A percentile compares a stretch with the other conserved stretches of the same genome.
phyloP scores from a whole-genome alignment of 495 filamentous ascomycete genomes.

The Penicillium coffeae region DNA sequence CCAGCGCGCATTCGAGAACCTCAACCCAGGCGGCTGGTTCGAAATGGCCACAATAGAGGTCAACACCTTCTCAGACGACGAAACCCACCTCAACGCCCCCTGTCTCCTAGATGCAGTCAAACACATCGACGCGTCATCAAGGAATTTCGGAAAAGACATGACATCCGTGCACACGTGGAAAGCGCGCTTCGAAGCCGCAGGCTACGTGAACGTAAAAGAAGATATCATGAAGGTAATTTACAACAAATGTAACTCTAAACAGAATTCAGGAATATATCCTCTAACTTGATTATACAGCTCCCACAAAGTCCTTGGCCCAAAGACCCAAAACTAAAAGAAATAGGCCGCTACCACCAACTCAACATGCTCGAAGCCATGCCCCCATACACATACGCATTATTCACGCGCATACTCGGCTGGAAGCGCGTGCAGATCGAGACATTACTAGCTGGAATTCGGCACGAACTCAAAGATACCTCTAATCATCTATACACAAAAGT shows the following conservation, averaged over 20 bases:
- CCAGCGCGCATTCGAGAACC: slow-evolving; percentile 40
- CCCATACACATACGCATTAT: slow-evolving; percentile 48
- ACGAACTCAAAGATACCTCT: slow-evolving; percentile 47
- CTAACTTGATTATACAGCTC: slow-evolving; percentile 17
- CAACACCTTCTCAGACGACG: slow-evolving; percentile 51
- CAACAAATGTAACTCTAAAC: not conserved
- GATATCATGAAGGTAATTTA: slow-evolving; percentile 37
- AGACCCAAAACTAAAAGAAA: slow-evolving; percentile 47
- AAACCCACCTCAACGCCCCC: slow-evolving; percentile 37
- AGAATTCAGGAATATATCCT: not conserved
- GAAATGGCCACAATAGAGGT: slow-evolving; percentile 57
- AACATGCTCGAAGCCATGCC: slow-evolving; percentile 49
- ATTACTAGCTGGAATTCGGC: slow-evolving; percentile 49
- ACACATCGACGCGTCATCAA: slow-evolving; percentile 24
- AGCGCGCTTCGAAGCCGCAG: slow-evolving; percentile 45
- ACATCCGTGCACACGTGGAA: slow-evolving; percentile 36
- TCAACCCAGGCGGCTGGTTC: slow-evolving; percentile 56
- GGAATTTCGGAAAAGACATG: slow-evolving; percentile 39
- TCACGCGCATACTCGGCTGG: slow-evolving; percentile 55
- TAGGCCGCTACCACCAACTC: slow-evolving; percentile 44
- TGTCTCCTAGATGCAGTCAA: slow-evolving; percentile 32
- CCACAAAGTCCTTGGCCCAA: slow-evolving; percentile 53
- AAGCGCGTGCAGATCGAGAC: slow-evolving; percentile 48
- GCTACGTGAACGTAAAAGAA: slow-evolving; percentile 52
- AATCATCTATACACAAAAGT: slow-evolving; percentile 44